phyloP scores from a whole-genome alignment of 129 eudicot genomes.

The Silybum marianum region DNA sequence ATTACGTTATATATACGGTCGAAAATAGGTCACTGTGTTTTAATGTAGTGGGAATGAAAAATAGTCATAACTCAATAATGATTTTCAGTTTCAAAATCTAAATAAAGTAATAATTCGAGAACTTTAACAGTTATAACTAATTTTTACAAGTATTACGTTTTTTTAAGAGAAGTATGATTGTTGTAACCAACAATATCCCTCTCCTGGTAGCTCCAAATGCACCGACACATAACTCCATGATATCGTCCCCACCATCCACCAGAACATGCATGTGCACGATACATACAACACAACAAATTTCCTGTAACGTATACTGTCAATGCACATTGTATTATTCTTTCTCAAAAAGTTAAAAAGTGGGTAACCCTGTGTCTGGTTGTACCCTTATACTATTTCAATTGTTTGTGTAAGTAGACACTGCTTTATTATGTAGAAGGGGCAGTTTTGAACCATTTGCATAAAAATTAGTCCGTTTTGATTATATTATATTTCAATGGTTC shows the following conservation, averaged over 20 bases:
- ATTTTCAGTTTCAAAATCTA: no score
- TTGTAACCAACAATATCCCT: background rate
- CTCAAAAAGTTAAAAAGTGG: background rate
- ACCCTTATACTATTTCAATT: background rate
- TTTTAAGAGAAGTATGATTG: background rate
- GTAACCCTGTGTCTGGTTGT: background rate
- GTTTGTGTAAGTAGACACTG: background rate
- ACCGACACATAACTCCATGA: background rate
- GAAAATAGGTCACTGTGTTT: background rate
- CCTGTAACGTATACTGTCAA: background rate
- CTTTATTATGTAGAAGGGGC: background rate
- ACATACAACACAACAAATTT: background rate
- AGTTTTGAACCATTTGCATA: background rate
- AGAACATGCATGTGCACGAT: background rate
- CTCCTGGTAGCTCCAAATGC: background rate
- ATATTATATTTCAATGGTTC: background rate
- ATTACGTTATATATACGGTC: no score
- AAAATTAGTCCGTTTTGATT: background rate
- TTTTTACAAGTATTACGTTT: background rate
- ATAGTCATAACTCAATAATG: no score
- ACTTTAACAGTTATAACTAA: background rate
- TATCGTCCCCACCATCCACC: background rate
- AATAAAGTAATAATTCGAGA: no score
- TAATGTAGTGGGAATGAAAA: no score
- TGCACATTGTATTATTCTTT: background rate